Evolutionary conservation across 192 early-diverging fungal species (phyloP), one percentile per base, ranked within the genome.

Genomic region (Coemansia sp.): DNA sequence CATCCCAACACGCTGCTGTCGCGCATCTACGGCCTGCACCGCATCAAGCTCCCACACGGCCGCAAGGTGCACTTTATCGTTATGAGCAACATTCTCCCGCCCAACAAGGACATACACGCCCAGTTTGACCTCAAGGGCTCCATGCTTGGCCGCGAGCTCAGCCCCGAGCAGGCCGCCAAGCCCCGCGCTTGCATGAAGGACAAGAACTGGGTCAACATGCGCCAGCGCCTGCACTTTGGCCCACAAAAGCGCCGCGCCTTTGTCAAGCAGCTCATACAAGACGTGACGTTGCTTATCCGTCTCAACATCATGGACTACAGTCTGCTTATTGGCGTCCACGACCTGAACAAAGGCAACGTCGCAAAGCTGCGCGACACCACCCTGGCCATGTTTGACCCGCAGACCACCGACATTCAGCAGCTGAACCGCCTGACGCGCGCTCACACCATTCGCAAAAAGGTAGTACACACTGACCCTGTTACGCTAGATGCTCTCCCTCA

Each of bases 301-400:
- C 81, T 90, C 26, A 88, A 93, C 55, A 97, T 99, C 52, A 99
- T 99, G 97, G 97, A 99, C 76, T 99, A 99, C 77, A 95, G 93
- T 57, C 83, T 99, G 53, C 76, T 99, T 17, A 72, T 99, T 56
- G 97, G 97, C 7, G 84, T 94, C 32, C 95, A 98, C 67, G 92
- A 97, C 60, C 80, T 90, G 32, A 80, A 84, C 17, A 83, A 87
- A 27, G 94, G 93, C 32, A 96, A 97, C 76, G 82, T 80, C 22
- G 88, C 93, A 61, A 92, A 92, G 63, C 92, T 95, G 58, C 89
- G 95, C 64, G 93, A 98, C 76, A 87, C 88, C 24, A 95, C 94
- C 10, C 84, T 98, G 32, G 83, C 88, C 19, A 89, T 93, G 15
- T 94, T 95, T 63, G 88, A 90, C 42, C 85, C 87, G 26, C 86